Conservation (phyloP, 73 alveolate species). For the Paramecium pentaurelia region DNA sequence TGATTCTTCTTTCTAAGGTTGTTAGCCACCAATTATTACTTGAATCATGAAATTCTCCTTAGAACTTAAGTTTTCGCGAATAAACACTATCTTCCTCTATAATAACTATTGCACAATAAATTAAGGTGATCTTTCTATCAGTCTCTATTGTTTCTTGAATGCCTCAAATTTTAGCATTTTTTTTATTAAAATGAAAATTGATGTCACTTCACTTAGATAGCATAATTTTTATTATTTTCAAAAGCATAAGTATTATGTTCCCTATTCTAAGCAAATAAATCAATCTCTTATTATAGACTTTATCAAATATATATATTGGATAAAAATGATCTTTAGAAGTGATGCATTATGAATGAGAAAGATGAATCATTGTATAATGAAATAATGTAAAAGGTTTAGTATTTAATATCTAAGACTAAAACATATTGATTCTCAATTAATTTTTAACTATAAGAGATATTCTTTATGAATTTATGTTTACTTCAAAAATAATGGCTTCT, state of each 20-base stretch:
- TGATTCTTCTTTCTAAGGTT: slow-evolving; percentile 2
- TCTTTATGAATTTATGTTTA: slow-evolving; percentile 78
- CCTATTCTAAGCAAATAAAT: not conserved
- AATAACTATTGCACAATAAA: not conserved
- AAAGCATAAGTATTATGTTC: not conserved
- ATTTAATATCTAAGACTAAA: not conserved
- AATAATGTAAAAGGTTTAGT: not conserved
- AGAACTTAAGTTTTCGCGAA: not conserved
- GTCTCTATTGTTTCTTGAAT: not conserved
- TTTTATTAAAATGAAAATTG: not conserved
- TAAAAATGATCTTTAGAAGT: not conserved
- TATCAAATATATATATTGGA: not conserved
- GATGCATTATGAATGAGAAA: slow-evolving; percentile 38
- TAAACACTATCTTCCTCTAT: slow-evolving; percentile 8
- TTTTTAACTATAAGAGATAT: slow-evolving; percentile 62
- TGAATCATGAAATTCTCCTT: not conserved
- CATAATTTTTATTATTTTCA: not conserved
- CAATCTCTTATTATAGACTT: not conserved
- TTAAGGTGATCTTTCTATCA: not conserved
- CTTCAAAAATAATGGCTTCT: slow-evolving; percentile 76
- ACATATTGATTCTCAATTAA: not conserved
- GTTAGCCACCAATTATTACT: not conserved
- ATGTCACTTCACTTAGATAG: not conserved
- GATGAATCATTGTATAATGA: not conserved
- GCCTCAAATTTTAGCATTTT: slow-evolving; percentile 14